Evolutionary conservation across 306 rosid genomes (phyloP).

Genomic region (Sechiopsis laciniata): DNA sequence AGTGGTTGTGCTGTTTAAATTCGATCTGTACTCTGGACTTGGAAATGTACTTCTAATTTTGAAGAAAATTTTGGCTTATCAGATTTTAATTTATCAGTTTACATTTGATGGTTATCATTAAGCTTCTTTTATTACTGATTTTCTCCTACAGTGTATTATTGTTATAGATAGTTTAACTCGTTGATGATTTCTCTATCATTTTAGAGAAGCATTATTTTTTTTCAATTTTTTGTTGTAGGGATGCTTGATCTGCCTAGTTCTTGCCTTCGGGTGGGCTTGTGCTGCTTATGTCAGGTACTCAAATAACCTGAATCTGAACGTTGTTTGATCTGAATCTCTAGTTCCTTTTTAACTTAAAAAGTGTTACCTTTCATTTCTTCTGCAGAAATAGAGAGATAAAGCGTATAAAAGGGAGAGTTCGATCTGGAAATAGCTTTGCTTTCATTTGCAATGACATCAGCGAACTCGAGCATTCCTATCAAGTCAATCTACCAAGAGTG

Average conservation of each 20-base stretch:
- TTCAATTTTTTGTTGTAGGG: constrained; percentile 46
- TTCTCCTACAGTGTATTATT: neutral
- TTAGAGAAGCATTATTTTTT: neutral
- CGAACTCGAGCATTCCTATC: constrained; percentile 82
- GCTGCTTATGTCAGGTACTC: constrained; percentile 84
- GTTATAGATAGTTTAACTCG: neutral
- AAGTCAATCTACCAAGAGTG: constrained; percentile 71
- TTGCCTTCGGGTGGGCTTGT: constrained; percentile 79
- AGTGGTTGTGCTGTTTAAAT: neutral
- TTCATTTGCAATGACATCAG: constrained; percentile 70
- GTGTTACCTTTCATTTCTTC: neutral
- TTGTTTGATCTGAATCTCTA: neutral
- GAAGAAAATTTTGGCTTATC: neutral
- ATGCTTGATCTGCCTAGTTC: constrained; percentile 56
- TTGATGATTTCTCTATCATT: neutral
- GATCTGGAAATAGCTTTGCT: constrained; percentile 61
- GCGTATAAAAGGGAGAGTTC: constrained; percentile 47
- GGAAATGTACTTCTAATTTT: neutral
- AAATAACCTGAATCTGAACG: neutral
- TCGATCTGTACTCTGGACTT: neutral
- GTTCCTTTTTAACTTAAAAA: neutral
- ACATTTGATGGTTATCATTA: neutral
- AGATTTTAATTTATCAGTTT: neutral
- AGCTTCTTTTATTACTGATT: neutral
- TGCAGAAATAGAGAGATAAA: constrained; percentile 75